A percentile compares a stretch with the other conserved stretches of the same genome.
Conservation (phyloP, 2,329 filamentous ascomycete genomes). For the Coniochaeta hoffmannii region DNA sequence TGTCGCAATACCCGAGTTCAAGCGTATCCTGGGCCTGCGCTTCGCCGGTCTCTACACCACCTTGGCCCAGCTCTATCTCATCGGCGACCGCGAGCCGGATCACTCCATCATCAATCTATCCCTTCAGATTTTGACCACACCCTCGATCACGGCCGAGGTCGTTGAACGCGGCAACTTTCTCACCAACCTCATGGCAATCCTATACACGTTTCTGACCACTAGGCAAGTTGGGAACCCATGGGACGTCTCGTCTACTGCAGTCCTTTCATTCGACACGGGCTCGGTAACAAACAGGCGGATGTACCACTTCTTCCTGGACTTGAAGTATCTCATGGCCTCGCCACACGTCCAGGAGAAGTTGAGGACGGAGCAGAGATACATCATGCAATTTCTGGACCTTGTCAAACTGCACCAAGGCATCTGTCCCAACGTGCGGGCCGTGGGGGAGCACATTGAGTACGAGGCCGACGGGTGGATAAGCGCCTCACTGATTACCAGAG, state of each 20-base stretch:
- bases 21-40: constrained; percentile 83
- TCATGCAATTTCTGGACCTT: constrained; percentile 90
- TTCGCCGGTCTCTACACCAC: constrained; percentile 93
- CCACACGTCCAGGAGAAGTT: constrained; percentile 82
- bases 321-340: constrained; percentile 84
- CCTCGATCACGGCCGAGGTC: constrained; percentile 92
- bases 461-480: constrained; percentile 98
- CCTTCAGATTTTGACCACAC: constrained; percentile 91
- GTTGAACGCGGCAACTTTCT: constrained; percentile 94
- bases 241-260: constrained; percentile 78
- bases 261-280: constrained; percentile 86
- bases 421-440: constrained; percentile 83
- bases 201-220: constrained; percentile 95
- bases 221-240: constrained; percentile 91
- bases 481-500: constrained; percentile 85
- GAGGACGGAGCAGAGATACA: constrained; percentile 75
- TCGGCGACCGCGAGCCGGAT: constrained; percentile 92
- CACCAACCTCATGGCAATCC: constrained; percentile 87
- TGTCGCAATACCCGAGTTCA: constrained; percentile 92
- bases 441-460: constrained; percentile 95
- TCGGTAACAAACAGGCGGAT: constrained; percentile 92
- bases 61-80: constrained; percentile 87
- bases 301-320: constrained; percentile 95
- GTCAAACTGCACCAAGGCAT: constrained; percentile 97
- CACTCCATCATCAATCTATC: constrained; percentile 98